Percentiles rank a stretch among this genome's conserved stretches.
Evolutionary conservation across 495 filamentous ascomycete genomes (phyloP).

Genomic region (Glonium stellatum): DNA sequence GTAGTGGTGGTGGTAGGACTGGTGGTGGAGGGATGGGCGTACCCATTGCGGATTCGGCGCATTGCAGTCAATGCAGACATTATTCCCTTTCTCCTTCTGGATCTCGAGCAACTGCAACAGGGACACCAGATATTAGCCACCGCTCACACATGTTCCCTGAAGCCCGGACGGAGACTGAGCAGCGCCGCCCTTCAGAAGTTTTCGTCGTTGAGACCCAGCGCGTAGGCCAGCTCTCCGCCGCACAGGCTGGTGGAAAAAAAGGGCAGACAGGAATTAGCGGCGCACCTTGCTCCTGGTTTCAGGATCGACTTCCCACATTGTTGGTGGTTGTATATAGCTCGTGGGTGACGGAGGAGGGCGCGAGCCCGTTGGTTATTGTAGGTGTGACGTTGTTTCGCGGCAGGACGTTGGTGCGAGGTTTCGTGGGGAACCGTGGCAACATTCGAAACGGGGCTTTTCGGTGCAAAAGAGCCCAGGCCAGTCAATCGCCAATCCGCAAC

Average conservation of each 20-base stretch:
- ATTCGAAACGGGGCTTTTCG: background rate
- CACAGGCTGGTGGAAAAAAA: background rate
- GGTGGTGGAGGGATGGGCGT: slow-evolving; percentile 11
- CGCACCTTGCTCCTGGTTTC: slow-evolving; percentile 86
- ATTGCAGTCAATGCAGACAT: slow-evolving; percentile 83
- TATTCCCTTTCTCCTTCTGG: slow-evolving; percentile 81
- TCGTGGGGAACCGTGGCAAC: background rate
- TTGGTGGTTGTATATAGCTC: slow-evolving; percentile 36
- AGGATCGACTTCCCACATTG: slow-evolving; percentile 98
- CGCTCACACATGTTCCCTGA: background rate
- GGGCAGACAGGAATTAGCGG: background rate
- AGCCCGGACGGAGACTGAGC: background rate
- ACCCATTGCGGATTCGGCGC: slow-evolving; percentile 94
- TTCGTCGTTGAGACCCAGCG: background rate
- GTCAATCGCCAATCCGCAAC: background rate
- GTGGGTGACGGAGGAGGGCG: background rate
- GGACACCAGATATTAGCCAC: background rate
- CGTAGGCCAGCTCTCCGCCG: background rate
- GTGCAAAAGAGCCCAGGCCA: background rate
- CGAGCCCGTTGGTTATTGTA: too few species aligned
- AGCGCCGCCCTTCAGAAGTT: background rate
- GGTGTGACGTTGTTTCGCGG: background rate
- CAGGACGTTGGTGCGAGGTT: background rate
- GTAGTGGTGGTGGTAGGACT: background rate
- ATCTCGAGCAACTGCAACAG: slow-evolving; percentile 66